These are phyloP conservation scores for Diaporthe sp. DNA, from an alignment of 2,329 filamentous ascomycete species.

Conservation along the genomic window DNA sequence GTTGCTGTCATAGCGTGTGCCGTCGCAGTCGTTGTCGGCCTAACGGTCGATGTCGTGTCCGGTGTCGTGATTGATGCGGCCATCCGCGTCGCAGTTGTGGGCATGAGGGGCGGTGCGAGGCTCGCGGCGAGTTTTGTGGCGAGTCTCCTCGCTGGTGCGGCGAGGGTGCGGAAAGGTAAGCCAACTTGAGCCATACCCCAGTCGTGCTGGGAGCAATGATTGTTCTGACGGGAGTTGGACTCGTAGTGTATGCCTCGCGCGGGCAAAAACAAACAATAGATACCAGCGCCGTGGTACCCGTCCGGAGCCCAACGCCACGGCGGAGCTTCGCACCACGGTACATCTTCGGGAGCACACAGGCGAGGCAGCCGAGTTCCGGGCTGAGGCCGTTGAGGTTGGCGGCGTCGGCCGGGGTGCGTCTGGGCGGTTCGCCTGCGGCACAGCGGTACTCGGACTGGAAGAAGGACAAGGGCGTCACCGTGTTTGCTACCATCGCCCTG, in stretches of 20 bases:
- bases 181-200: background rate
- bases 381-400: constrained; percentile 22
- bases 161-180: constrained; percentile 8
- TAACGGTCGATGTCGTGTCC: background rate
- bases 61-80: constrained; percentile 6
- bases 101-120: constrained; percentile 14
- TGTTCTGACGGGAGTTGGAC: background rate
- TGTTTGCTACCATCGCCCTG: constrained; percentile 23
- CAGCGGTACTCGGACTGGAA: constrained; percentile 24
- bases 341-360: constrained; percentile 18
- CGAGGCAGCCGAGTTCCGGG: background rate
- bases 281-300: background rate
- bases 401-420: background rate
- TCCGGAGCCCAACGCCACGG: background rate
- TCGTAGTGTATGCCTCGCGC: constrained; percentile 1
- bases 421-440: background rate
- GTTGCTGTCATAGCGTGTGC: constrained; percentile 7
- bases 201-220: no score
- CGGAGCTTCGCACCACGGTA: constrained; percentile 2
- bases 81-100: constrained; percentile 1
- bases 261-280: background rate
- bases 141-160: background rate
- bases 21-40: background rate
- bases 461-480: constrained; percentile 9
- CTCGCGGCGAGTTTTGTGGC: background rate